Percentiles rank a stretch among this genome's conserved stretches.
These are phyloP conservation scores for Melocanna baccifera DNA, from an alignment of 176 grass and related monocot genomes.

Conservation along the genomic window DNA sequence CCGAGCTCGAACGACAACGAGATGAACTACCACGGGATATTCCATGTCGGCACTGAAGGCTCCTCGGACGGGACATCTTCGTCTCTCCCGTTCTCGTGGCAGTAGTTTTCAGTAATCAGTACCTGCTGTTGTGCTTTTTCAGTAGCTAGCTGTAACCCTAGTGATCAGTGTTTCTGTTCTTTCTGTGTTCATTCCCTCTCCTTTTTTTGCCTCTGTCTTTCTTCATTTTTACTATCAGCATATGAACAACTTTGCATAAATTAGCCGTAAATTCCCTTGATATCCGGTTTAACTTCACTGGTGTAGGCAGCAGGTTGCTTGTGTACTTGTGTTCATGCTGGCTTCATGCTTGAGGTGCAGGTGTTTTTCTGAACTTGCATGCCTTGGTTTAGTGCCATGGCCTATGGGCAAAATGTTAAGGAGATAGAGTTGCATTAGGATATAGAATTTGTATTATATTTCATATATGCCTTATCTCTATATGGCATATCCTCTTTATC, in stretches of 20 bases:
- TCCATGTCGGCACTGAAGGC: constrained; percentile 56
- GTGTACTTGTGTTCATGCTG: neutral
- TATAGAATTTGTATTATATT: no score
- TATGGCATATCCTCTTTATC: no score
- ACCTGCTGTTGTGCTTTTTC: neutral
- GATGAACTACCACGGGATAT: constrained; percentile 57
- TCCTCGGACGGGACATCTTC: constrained; percentile 57
- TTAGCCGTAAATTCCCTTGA: neutral
- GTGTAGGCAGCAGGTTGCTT: neutral
- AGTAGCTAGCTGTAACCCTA: constrained; percentile 4
- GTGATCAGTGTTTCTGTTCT: neutral
- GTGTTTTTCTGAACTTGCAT: neutral
- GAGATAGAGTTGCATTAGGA: no score
- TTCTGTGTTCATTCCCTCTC: constrained; percentile 20
- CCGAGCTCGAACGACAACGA: constrained; percentile 39
- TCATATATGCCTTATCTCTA: no score
- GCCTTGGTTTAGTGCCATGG: neutral
- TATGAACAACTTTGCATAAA: constrained; percentile 19
- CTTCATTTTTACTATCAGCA: neutral
- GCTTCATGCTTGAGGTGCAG: neutral
- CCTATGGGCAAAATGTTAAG: no score
- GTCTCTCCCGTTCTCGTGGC: constrained; percentile 55
- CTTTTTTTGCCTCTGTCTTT: neutral
- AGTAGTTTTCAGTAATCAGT: constrained; percentile 18
- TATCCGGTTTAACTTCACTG: neutral